Evolutionary conservation across 768 basidiomycete genomes (phyloP).

Genomic region (Suillus ampliporus): DNA sequence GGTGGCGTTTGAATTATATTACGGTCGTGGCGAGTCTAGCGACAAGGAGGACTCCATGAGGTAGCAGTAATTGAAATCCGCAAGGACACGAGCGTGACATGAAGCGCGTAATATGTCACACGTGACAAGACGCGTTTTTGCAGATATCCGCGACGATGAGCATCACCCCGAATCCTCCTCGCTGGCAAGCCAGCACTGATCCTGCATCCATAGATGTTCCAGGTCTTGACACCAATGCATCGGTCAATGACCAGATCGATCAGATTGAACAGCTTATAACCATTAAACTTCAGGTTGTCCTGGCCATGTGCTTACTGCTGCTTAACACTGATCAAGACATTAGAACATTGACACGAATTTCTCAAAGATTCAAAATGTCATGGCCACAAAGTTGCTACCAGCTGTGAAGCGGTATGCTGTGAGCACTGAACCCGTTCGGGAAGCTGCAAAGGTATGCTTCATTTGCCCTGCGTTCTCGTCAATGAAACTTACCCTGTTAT

Average conservation of each 20-base stretch:
- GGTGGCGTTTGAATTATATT: too few species aligned
- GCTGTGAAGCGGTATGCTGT: slow-evolving; percentile 90
- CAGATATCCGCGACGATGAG: slow-evolving; percentile 26
- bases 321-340: slow-evolving; percentile 18
- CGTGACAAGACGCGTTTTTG: slow-evolving; percentile 25
- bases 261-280: slow-evolving; percentile 97
- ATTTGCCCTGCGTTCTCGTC: neutral
- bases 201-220: slow-evolving; percentile 69
- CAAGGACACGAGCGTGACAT: slow-evolving; percentile 9
- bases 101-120: slow-evolving; percentile 29
- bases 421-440: slow-evolving; percentile 84
- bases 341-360: slow-evolving; percentile 95
- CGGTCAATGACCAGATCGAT: slow-evolving; percentile 84
- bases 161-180: slow-evolving; percentile 64
- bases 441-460: slow-evolving; percentile 81
- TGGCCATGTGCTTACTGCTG: slow-evolving; percentile 5
- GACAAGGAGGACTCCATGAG: too few species aligned
- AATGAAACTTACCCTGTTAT: neutral
- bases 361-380: slow-evolving; percentile 83
- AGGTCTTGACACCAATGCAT: slow-evolving; percentile 72
- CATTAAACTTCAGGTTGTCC: slow-evolving; percentile 80
- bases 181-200: slow-evolving; percentile 72
- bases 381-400: slow-evolving; percentile 82
- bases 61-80: too few species aligned
- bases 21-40: too few species aligned